These are phyloP conservation scores for Diospyros kaki DNA, from an alignment of 148 eudicot genomes.

Conservation along the genomic window DNA sequence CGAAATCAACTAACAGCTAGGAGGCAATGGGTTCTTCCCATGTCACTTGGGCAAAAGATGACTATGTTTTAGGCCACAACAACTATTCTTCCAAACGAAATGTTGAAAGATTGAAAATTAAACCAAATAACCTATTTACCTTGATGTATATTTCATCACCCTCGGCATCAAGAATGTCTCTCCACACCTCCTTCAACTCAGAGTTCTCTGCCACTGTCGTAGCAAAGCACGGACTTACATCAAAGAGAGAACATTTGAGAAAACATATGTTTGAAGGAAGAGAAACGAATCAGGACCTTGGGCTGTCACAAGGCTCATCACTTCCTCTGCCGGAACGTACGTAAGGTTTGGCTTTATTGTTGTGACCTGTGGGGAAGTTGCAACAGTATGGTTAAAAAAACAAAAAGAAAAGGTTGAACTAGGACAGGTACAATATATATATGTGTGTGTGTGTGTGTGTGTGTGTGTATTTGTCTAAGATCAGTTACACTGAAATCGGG, in stretches of 20 bases:
- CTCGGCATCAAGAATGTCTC: conserved; percentile 11
- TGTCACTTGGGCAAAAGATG: not conserved
- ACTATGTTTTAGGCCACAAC: not conserved
- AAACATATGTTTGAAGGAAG: not conserved
- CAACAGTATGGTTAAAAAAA: no score
- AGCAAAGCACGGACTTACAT: not conserved
- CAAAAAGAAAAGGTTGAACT: no score
- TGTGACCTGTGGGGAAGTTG: no score
- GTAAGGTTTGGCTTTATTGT: conserved; percentile 70
- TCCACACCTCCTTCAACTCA: conserved; percentile 12
- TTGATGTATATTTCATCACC: conserved; percentile 16
- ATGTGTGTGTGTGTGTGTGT: no score
- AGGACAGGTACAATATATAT: no score
- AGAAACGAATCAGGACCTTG: conserved; percentile 48
- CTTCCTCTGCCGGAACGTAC: conserved; percentile 86
- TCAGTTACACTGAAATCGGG: no score
- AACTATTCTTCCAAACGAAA: not conserved
- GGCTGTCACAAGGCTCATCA: conserved; percentile 96
- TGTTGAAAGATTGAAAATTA: not conserved
- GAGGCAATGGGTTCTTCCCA: not conserved
- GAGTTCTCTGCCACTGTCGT: conserved; percentile 10
- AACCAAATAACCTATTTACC: conserved; percentile 1
- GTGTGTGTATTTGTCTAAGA: no score
- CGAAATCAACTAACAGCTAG: no score
- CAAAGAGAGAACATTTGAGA: not conserved